phyloP scores from a whole-genome alignment of 1,139 yeast species.

The Taphrina populina region DNA sequence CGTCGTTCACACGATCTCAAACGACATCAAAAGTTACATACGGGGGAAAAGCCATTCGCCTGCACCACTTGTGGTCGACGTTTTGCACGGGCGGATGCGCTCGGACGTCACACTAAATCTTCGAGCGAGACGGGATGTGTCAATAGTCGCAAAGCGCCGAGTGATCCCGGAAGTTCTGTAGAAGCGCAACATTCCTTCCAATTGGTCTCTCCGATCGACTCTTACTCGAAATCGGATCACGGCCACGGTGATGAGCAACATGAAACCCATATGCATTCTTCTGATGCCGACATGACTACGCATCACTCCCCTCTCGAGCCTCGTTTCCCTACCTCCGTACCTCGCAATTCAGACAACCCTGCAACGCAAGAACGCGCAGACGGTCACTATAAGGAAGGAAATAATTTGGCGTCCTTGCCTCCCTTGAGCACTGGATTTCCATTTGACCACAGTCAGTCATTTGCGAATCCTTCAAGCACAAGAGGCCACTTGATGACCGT shows the following conservation, averaged over 20 bases:
- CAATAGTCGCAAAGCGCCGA: conserved; percentile 22
- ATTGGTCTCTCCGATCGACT: neutral
- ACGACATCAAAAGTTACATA: conserved; percentile 71
- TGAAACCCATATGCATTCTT: too few relatives aligned
- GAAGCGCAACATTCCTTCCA: neutral
- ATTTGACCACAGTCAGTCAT: neutral
- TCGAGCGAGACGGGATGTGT: conserved; percentile 42
- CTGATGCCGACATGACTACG: too few relatives aligned
- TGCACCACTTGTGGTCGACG: conserved; percentile 63
- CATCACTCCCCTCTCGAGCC: too few relatives aligned
- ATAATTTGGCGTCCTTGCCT: too few relatives aligned
- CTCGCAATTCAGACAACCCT: too few relatives aligned
- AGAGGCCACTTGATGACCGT: neutral
- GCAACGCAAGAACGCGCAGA: too few relatives aligned
- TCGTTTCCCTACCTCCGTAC: too few relatives aligned
- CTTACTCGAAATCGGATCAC: too few relatives aligned
- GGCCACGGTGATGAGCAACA: too few relatives aligned
- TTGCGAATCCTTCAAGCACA: neutral
- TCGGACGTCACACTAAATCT: conserved; percentile 60
- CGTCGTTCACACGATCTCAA: conserved; percentile 73
- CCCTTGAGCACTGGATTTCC: conserved; percentile 11
- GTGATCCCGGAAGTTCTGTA: conserved; percentile 9
- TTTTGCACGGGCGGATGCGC: conserved; percentile 77
- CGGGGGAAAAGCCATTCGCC: conserved; percentile 69
- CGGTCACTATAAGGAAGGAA: too few relatives aligned